Percentiles rank a stretch among this genome's conserved stretches.
These are phyloP conservation scores for Hypoxylon perforatum DNA, from an alignment of 495 filamentous ascomycete genomes.

Conservation along the genomic window DNA sequence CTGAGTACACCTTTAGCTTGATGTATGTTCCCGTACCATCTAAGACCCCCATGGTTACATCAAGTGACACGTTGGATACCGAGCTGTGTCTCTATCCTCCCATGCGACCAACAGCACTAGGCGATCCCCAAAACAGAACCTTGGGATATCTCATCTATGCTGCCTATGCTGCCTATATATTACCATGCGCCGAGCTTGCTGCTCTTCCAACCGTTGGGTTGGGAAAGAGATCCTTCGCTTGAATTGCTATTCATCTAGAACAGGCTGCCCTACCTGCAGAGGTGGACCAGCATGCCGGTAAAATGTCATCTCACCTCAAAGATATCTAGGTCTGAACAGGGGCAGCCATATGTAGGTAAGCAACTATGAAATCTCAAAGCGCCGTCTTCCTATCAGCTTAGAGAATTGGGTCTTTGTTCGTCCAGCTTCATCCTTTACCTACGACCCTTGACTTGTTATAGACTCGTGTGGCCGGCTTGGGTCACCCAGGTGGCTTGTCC, in stretches of 20 bases:
- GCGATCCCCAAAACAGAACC: constrained; percentile 3
- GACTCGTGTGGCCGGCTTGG: constrained; percentile 8
- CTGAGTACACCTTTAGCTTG: constrained; percentile 22
- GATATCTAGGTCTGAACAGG: neutral
- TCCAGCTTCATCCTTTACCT: constrained; percentile 11
- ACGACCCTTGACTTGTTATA: neutral
- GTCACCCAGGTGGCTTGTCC: constrained; percentile 4
- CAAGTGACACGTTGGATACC: constrained; percentile 22
- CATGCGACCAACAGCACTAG: constrained; percentile 21
- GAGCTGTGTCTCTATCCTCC: constrained; percentile 6
- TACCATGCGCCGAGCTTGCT: neutral
- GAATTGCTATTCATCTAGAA: constrained; percentile 11
- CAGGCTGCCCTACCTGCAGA: constrained; percentile 18
- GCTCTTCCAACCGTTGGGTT: neutral
- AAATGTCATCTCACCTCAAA: constrained; percentile 4
- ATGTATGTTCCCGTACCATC: constrained; percentile 22
- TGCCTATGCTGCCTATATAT: constrained; percentile 6
- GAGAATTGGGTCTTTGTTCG: neutral
- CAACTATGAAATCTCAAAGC: constrained; percentile 2
- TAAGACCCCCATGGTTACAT: constrained; percentile 16
- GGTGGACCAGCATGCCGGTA: constrained; percentile 29
- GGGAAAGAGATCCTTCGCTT: constrained; percentile 17
- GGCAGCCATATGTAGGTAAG: neutral
- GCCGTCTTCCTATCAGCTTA: neutral
- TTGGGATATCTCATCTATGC: constrained; percentile 7